Evolutionary conservation across 768 basidiomycete genomes (phyloP).

Genomic region (Cantharellus cinnabarinus): DNA sequence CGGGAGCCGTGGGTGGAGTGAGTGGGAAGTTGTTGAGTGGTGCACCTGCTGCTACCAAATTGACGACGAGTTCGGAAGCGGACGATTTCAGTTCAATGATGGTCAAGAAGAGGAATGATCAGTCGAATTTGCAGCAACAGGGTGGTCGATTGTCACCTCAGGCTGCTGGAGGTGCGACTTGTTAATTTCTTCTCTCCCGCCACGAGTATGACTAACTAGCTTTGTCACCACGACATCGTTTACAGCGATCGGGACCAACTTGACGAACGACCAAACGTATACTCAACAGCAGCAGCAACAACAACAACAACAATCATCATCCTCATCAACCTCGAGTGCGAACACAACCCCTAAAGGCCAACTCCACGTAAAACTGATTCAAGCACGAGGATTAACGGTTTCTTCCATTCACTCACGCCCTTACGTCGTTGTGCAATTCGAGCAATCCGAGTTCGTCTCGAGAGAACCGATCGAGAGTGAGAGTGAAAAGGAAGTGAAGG

Average conservation of each 20-base stretch:
- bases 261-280: constrained; percentile 1
- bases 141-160: too few species aligned
- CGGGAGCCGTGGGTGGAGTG: too few species aligned
- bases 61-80: too few species aligned
- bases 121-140: too few species aligned
- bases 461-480: constrained; percentile 65
- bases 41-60: too few species aligned
- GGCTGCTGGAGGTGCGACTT: not conserved
- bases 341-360: constrained; percentile 23
- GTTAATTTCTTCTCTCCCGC: not conserved
- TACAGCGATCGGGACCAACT: constrained; percentile 18
- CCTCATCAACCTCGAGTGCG: not conserved
- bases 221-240: not conserved
- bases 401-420: constrained; percentile 43
- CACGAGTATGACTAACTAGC: not conserved
- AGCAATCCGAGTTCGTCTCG: constrained; percentile 95
- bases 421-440: constrained; percentile 95
- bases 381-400: constrained; percentile 67
- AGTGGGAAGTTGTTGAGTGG: too few species aligned
- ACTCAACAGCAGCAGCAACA: not conserved
- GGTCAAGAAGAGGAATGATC: too few species aligned
- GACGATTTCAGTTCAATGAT: too few species aligned
- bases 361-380: constrained; percentile 90
- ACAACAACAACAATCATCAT: not conserved
- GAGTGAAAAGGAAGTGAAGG: constrained; percentile 75